Base-by-base conservation (phyloP, 768 basidiomycete genomes). In the Lactifluus hygrophoroides region DNA sequence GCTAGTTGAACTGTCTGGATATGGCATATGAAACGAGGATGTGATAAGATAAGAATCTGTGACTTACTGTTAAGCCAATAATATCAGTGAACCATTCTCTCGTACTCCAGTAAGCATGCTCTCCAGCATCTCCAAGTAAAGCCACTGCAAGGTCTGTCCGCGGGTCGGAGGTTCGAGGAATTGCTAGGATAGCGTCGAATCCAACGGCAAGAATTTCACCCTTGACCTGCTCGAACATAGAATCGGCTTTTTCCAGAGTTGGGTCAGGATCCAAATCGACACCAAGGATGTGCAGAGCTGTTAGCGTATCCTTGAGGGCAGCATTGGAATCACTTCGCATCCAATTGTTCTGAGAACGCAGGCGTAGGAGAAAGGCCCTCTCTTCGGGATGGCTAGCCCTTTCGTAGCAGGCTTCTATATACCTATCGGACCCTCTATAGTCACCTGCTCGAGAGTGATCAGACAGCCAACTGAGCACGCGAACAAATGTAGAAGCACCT, bases 41-140 rank as follows among this genome's bases (percentile, higher is more conserved):
- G 13, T 5, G 23, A 46, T 27, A 14, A 13, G 27, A 53, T 32
- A 28, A n/a, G n/a, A 25, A 35, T 8, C 8, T 10, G 27, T 27
- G 11, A 32, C 28, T 44, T 57, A 86, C 86, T 63, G 82, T 86
- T 42, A 86, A 71, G 16, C 86, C 86, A 49, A 87, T 80, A 17
- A 83, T 72, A 67, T 84, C 84, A 10, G 77, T 71, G 64, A 85
- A 82, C 2, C 78, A 77, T 52, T 76, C 76, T 13, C 69, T 71
- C 0, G 79, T 75, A 63, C 79, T 84, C 86, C 86, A 88, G 64
- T 86, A 87, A 11, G 86, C 84, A 67, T 84, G 84, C 72, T 40
- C 60, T 80, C 84, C 83, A 21, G 85, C 85, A 64, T 89, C 87
- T 63, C 85, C 85, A 30, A 88, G 73, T 47, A 88, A 68, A 11